Conservation (phyloP, 73 alveolate genomes). For the Paramecium sexaurelia region DNA sequence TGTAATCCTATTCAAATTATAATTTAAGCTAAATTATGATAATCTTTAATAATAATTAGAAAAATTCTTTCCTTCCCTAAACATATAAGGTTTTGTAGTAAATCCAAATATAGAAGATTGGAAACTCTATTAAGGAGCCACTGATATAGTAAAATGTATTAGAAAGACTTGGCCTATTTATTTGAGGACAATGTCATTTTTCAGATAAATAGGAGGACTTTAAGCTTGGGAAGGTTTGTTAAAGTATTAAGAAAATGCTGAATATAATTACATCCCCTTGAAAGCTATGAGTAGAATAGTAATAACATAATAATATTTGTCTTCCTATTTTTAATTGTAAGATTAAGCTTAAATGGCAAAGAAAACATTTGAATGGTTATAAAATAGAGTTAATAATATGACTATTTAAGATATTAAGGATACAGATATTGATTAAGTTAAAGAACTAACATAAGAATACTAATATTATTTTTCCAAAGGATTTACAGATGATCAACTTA, state of each 20-base stretch:
- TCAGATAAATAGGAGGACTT: not conserved
- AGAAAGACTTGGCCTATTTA: conserved; percentile 7
- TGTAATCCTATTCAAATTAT: not conserved
- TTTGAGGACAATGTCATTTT: not conserved
- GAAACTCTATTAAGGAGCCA: conserved; percentile 27
- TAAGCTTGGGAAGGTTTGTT: conserved; percentile 57
- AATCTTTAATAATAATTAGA: not conserved
- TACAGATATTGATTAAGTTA: conserved; percentile 67
- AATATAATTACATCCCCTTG: conserved; percentile 44
- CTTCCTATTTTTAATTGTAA: not conserved
- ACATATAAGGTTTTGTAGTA: not conserved
- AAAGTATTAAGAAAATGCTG: conserved; percentile 19
- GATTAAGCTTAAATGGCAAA: conserved; percentile 50
- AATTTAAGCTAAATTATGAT: conserved; percentile 21
- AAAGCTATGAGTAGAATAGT: not conserved
- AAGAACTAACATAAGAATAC: conserved; percentile 46
- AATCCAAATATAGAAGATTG: conserved; percentile 44
- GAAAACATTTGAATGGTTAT: conserved; percentile 42
- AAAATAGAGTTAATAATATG: conserved; percentile 68
- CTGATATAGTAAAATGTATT: conserved; percentile 1
- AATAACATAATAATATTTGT: conserved; percentile 6
- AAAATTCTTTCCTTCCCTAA: not conserved
- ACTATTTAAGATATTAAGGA: conserved; percentile 74
- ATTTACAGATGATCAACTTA: conserved; percentile 33
- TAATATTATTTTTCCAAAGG: conserved; percentile 32